Conservation (phyloP, 805 yeast genomes). For the Lachancea sp. region DNA sequence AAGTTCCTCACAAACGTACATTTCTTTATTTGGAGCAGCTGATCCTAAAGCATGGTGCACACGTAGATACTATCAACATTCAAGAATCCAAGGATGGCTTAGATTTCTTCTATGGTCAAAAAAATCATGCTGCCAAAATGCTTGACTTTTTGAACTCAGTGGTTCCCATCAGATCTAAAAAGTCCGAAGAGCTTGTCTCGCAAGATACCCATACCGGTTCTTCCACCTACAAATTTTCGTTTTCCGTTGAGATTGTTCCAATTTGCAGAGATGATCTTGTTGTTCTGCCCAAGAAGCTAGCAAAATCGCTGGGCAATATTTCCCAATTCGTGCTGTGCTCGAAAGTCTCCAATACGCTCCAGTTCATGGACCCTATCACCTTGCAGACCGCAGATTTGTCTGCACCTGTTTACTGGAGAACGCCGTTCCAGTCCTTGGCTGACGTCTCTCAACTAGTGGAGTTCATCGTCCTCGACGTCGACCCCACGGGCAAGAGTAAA, state of each 20-base stretch:
- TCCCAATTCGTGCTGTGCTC: conserved; percentile 79
- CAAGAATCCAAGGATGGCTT: conserved; percentile 91
- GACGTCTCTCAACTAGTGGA: conserved; percentile 74
- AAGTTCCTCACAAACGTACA: conserved; percentile 94
- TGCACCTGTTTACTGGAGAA: conserved; percentile 71
- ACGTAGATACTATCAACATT: conserved; percentile 86
- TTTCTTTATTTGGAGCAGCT: conserved; percentile 92
- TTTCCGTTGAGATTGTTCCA: conserved; percentile 90
- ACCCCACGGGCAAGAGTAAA: conserved; percentile 72
- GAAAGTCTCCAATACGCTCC: conserved; percentile 73
- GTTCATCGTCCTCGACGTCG: conserved; percentile 88
- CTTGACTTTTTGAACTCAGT: conserved; percentile 80
- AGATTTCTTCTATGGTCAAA: conserved; percentile 84
- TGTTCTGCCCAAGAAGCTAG: conserved; percentile 81
- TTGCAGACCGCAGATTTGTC: conserved; percentile 71
- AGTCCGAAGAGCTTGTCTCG: conserved; percentile 85
- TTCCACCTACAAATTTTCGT: conserved; percentile 83
- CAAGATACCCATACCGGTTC: conserved; percentile 89
- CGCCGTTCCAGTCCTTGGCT: conserved; percentile 70
- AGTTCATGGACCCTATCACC: conserved; percentile 80
- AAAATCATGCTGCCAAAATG: conserved; percentile 91
- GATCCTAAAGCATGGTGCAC: conserved; percentile 87
- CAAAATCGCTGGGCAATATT: conserved; percentile 76
- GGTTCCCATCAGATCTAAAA: conserved; percentile 75
- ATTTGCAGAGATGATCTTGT: conserved; percentile 95